Evolutionary conservation across 2,329 filamentous ascomycete species (phyloP), one percentile per base, ranked within the genome.

Genomic region (Rugonectria rugulosa): DNA sequence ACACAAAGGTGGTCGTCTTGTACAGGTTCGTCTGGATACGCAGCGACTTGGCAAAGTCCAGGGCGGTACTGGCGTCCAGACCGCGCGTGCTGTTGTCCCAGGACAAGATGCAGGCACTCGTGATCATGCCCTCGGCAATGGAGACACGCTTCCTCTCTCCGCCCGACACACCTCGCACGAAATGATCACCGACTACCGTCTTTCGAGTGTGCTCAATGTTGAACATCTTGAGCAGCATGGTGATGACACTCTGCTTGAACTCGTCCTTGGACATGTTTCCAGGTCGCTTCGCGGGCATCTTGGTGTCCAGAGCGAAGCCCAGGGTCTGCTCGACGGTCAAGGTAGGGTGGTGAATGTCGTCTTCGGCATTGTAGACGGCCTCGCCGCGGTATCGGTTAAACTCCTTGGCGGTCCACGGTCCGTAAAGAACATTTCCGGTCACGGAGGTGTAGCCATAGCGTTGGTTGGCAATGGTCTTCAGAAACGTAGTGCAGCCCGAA

Each of bases 311-410:
- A 0, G 92, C 92, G 68, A 97, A 97, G 1, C 85, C 87, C 1
- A 97, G 82, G 0, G 93, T 97, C 71, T 97, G 91, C 50, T 90
- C 89, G 3, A 97, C 93, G 0, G 92, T 95, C 20, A 97, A 79
- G 0, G 91, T 95, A 0, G 92, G 85, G 64, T 92, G 88, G 65
- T 97, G 92, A 19, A 94, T 81, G 64, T 97, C 92, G 62, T 96
- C 91, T 71, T 90, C 87, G 21, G 71, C 72, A 68, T 92, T 94
- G 77, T 96, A 96, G 5, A 94, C 88, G 1, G 90, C 88, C 75
- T 96, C 91, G 45, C 91, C 91, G 24, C 91, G 84, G 71, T 91
- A 96, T 45, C 83, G 79, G 67, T 88, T 83, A 61, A 96, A 94
- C 43, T 89, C 86, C 17, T 86, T 77, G 14, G 87, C 82, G 5